These are phyloP conservation scores for Podila verticillata DNA, from an alignment of 192 early-diverging fungal genomes.

Conservation along the genomic window DNA sequence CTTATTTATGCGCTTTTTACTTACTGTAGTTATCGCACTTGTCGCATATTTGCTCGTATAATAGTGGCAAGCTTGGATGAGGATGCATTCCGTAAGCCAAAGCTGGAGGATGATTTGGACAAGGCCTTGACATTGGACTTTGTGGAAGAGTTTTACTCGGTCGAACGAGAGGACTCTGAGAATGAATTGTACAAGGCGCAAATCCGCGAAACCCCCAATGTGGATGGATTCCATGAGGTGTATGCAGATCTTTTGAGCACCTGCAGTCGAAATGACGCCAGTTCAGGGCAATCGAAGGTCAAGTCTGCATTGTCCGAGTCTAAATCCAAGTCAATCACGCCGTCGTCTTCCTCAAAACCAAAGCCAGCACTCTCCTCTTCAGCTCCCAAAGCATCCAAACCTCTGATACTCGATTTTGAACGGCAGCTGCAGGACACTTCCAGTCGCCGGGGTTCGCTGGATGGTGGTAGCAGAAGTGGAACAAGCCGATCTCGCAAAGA, in stretches of 20 bases:
- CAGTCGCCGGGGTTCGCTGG: conserved; percentile 4
- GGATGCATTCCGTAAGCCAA: conserved; percentile 56
- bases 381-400: neutral
- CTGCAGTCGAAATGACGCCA: neutral
- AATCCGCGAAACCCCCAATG: conserved; percentile 26
- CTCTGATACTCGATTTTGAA: neutral
- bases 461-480: conserved; percentile 11
- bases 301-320: neutral
- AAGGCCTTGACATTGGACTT: conserved; percentile 47
- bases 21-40: neutral
- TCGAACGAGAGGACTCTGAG: conserved; percentile 39
- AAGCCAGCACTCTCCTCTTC: neutral
- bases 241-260: conserved; percentile 27
- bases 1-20: neutral
- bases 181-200: conserved; percentile 24
- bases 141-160: conserved; percentile 59
- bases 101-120: conserved; percentile 10
- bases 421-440: neutral
- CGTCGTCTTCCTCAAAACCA: neutral
- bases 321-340: too few relatives aligned
- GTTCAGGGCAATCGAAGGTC: neutral
- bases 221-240: conserved; percentile 47
- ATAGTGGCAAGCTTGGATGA: conserved; percentile 63
- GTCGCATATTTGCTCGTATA: neutral
- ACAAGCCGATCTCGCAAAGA: neutral